Evolutionary conservation across 148 eudicot genomes (phyloP), one percentile per base, ranked within the genome.

Genomic region (Chenopodium quinoa): DNA sequence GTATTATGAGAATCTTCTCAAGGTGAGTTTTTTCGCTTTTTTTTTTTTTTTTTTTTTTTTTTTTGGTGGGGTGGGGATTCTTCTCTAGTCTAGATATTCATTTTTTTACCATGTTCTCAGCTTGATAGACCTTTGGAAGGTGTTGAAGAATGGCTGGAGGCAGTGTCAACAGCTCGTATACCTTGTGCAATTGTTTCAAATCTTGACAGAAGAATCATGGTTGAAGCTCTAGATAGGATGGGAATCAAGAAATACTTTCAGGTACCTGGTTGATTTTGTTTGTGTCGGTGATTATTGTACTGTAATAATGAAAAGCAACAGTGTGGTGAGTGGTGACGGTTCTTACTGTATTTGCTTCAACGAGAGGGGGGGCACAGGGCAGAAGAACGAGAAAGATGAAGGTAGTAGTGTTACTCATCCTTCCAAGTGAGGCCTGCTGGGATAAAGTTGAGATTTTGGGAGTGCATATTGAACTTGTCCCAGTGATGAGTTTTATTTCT

Each of bases 151-250:
- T 95, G 99, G 99, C 88, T 95, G 84, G 97, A 92, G 82, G 97
- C 97, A 58, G 86, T 95, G 66, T 90, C 91, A 66, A 92, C 91
- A 73, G 95, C 97, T 37, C 92, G 90, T 72, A 92, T 93, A 76
- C 99, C 99, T 68, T 95, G 99, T 84, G 99, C 99, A 65, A 88
- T 95, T 86, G 99, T 93, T 82, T 95, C 99, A 73, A 91, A 93
- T 88, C 89, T 95, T 78, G 92, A 88, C 78, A 89, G 97, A 68
- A 93, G 81, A 83, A 85, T 78, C 79, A 88, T 95, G 97, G 87
- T 92, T 78, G 92, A 92, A 69, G 81, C 88, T 48, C 85, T 95
- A 75, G 92, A 91, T 69, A 84, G 93, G 77, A 89, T 95, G 97
- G 92, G 94, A 7, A 90, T 95, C 60, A 89, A 85, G 83, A 91